Conservation (phyloP, 371 early-diverging fungal genomes). For the Mortierella sp. region DNA sequence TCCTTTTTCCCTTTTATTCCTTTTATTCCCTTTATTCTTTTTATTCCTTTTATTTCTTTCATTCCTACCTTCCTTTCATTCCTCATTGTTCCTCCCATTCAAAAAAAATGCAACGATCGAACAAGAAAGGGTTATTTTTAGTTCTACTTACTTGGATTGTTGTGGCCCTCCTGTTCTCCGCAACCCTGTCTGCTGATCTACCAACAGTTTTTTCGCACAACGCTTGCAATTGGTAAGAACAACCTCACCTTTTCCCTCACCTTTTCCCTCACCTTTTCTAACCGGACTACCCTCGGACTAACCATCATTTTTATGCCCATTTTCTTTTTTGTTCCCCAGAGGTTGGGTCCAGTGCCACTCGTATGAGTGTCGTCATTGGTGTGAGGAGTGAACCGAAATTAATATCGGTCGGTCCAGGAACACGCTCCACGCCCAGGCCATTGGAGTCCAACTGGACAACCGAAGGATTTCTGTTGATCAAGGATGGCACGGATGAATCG, state of each 20-base stretch:
- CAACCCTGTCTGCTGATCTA: conserved; percentile 1
- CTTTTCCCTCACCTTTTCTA: background rate
- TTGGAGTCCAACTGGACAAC: conserved; percentile 24
- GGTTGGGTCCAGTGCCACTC: conserved; percentile 22
- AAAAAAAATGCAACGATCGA: conserved; percentile 22
- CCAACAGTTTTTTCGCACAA: background rate
- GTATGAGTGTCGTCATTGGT: conserved; percentile 22
- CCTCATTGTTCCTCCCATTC: background rate
- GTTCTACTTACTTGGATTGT: conserved; percentile 16
- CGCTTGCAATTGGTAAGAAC: conserved; percentile 28
- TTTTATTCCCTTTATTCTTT: too few species aligned
- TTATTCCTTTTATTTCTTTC: background rate
- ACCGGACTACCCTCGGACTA: too few species aligned
- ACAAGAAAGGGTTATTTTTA: conserved; percentile 12
- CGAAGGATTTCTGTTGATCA: conserved; percentile 21
- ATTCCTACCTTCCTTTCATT: conserved; percentile 11
- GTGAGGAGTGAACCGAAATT: conserved; percentile 18
- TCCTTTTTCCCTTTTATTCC: too few species aligned
- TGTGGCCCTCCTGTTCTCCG: conserved; percentile 8
- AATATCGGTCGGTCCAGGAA: conserved; percentile 24
- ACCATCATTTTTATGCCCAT: conserved; percentile 7
- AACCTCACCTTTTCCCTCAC: background rate
- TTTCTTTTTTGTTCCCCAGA: conserved; percentile 7
- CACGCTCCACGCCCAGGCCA: conserved; percentile 11
- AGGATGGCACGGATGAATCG: conserved; percentile 29